Evolutionary conservation across 257 asterid species (phyloP).

Genomic region (Mitragyna speciosa): DNA sequence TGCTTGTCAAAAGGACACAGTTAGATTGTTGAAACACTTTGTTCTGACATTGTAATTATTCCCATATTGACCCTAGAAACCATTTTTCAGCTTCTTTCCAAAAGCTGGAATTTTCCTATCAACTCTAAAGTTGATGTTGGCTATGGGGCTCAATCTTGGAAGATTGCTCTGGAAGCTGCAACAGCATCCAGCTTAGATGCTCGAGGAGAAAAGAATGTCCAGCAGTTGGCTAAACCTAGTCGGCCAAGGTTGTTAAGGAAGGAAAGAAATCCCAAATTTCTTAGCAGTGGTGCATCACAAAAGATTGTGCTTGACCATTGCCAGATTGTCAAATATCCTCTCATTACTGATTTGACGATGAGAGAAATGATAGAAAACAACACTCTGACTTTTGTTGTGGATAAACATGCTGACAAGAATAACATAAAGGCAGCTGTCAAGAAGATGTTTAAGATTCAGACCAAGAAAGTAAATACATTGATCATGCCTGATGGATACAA

Average conservation of each 20-base stretch:
- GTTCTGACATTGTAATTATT: background rate
- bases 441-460: constrained; percentile 43
- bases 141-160: background rate
- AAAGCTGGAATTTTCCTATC: too few relatives aligned
- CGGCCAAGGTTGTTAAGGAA: constrained; percentile 20
- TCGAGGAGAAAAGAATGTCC: constrained; percentile 12
- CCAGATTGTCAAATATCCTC: constrained; percentile 56
- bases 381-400: constrained; percentile 67
- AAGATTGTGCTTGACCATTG: constrained; percentile 28
- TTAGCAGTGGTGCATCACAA: constrained; percentile 34
- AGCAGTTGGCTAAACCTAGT: constrained; percentile 11
- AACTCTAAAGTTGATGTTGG: constrained; percentile 9
- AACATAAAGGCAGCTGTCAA: constrained; percentile 50
- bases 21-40: background rate
- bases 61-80: constrained; percentile 28
- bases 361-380: constrained; percentile 46
- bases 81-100: constrained; percentile 26
- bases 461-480: constrained; percentile 63
- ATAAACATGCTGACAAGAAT: constrained; percentile 60
- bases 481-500: constrained; percentile 57
- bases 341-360: constrained; percentile 52
- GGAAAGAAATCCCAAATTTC: constrained; percentile 43
- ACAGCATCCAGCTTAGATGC: constrained; percentile 8
- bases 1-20: background rate
- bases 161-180: constrained; percentile 7